phyloP scores from a whole-genome alignment of 2,329 filamentous ascomycete species.

The Epichloe bromicola region DNA sequence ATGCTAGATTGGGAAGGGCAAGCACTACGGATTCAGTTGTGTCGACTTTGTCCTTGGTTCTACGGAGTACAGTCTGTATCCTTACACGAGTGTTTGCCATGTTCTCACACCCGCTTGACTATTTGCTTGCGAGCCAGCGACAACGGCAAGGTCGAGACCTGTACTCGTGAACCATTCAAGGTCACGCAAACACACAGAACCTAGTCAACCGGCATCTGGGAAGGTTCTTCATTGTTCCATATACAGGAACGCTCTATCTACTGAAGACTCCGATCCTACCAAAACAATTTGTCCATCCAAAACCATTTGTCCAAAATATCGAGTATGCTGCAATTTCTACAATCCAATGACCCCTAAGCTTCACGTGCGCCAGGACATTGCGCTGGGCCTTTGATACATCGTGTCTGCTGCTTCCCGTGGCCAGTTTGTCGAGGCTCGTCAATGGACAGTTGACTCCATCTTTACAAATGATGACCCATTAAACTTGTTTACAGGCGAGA shows the following conservation, averaged over 20 bases:
- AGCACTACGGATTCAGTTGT: too few relatives aligned
- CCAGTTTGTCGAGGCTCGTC: conserved; percentile 4
- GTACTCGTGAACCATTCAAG: not conserved
- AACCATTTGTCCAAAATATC: conserved; percentile 3
- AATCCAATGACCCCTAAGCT: conserved; percentile 14
- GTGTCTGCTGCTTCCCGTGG: not conserved
- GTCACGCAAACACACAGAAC: not conserved
- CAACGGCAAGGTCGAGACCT: too few relatives aligned
- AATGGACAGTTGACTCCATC: conserved; percentile 4
- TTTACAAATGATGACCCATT: not conserved
- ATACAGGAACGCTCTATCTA: conserved; percentile 31
- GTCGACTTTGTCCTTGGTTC: too few relatives aligned
- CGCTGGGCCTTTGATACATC: not conserved
- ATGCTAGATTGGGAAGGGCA: too few relatives aligned
- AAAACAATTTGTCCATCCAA: conserved; percentile 20
- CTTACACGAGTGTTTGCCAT: too few relatives aligned
- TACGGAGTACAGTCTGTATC: too few relatives aligned
- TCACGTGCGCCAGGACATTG: conserved; percentile 11
- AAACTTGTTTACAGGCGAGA: conserved; percentile 42
- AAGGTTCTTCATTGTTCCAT: conserved; percentile 24
- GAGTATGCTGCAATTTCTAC: conserved; percentile 12
- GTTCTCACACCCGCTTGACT: too few relatives aligned
- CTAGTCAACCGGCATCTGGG: conserved; percentile 4
- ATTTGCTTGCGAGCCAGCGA: too few relatives aligned
- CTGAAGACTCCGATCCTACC: conserved; percentile 22